A percentile compares a stretch with the other conserved stretches of the same genome.
Evolutionary conservation across 768 basidiomycete genomes (phyloP).

Genomic region (Trametes villosa): DNA sequence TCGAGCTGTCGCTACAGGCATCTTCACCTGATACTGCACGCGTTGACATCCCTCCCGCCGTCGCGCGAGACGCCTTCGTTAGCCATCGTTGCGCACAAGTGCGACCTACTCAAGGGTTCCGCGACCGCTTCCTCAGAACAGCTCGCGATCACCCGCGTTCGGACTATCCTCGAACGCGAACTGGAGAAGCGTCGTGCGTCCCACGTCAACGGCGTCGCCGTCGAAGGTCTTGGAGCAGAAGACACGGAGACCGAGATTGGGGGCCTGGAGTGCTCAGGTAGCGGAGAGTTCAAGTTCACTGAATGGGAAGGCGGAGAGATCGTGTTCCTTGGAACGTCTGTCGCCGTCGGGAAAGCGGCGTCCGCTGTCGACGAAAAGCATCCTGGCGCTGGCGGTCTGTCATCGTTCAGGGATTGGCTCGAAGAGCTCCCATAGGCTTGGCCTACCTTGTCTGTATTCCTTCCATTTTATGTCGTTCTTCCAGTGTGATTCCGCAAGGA

Average conservation of each 20-base stretch:
- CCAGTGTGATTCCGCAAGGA: too few species aligned
- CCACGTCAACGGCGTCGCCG: conserved; percentile 64
- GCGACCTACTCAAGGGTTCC: conserved; percentile 63
- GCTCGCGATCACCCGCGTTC: conserved; percentile 73
- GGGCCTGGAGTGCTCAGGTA: conserved; percentile 70
- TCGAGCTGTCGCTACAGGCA: conserved; percentile 50
- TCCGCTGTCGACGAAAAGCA: conserved; percentile 41
- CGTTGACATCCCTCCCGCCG: conserved; percentile 72
- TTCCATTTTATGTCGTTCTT: neutral
- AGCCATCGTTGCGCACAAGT: conserved; percentile 76
- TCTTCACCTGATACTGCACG: conserved; percentile 71
- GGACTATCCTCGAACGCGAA: conserved; percentile 80
- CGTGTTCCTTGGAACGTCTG: conserved; percentile 63
- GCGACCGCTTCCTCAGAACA: conserved; percentile 43
- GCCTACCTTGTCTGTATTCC: neutral
- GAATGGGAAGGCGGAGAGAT: conserved; percentile 90
- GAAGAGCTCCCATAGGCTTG: conserved; percentile 45
- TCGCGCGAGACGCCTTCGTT: conserved; percentile 64
- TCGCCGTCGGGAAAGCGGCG: conserved; percentile 36
- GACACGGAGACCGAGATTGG: conserved; percentile 64
- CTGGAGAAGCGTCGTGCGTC: conserved; percentile 75
- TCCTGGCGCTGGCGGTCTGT: conserved; percentile 42
- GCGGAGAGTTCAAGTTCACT: conserved; percentile 67
- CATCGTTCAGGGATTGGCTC: conserved; percentile 53
- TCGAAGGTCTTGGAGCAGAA: conserved; percentile 77